Conservation (phyloP, 306 rosid genomes). For the Cicer judaicum region DNA sequence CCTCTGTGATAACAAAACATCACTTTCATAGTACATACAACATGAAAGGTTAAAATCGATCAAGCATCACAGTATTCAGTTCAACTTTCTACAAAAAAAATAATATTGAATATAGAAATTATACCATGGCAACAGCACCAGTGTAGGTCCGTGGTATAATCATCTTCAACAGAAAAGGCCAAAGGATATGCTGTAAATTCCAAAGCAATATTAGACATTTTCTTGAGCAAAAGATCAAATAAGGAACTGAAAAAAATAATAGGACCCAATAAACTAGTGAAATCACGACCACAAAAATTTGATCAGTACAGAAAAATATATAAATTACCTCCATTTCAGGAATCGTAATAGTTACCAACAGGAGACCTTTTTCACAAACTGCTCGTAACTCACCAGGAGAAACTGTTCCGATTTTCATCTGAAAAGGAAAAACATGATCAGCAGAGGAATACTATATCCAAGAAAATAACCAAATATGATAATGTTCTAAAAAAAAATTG, state of each 20-base stretch:
- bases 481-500: conserved; percentile 1
- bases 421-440: conserved; percentile 38
- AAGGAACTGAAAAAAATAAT: conserved; percentile 21
- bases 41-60: conserved; percentile 32
- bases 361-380: conserved; percentile 89
- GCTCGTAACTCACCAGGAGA: conserved; percentile 72
- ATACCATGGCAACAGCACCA: conserved; percentile 88
- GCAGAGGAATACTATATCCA: conserved; percentile 6
- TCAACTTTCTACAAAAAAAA: conserved; percentile 29
- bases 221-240: conserved; percentile 13
- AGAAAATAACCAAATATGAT: conserved; percentile 27
- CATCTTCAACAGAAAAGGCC: conserved; percentile 97
- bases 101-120: conserved; percentile 31
- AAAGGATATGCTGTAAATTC: conserved; percentile 77
- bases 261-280: conserved; percentile 32
- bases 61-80: conserved; percentile 28
- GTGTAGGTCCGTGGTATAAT: conserved; percentile 80
- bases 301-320: conserved; percentile 16
- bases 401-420: conserved; percentile 81
- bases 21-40: conserved; percentile 27
- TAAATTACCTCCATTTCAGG: conserved; percentile 97
- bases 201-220: conserved; percentile 20
- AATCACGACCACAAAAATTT: conserved; percentile 21
- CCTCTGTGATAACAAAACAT: conserved; percentile 5
- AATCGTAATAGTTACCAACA: conserved; percentile 84